Base-by-base conservation (phyloP, 495 filamentous ascomycete genomes). In the Amniculicola lignicola region DNA sequence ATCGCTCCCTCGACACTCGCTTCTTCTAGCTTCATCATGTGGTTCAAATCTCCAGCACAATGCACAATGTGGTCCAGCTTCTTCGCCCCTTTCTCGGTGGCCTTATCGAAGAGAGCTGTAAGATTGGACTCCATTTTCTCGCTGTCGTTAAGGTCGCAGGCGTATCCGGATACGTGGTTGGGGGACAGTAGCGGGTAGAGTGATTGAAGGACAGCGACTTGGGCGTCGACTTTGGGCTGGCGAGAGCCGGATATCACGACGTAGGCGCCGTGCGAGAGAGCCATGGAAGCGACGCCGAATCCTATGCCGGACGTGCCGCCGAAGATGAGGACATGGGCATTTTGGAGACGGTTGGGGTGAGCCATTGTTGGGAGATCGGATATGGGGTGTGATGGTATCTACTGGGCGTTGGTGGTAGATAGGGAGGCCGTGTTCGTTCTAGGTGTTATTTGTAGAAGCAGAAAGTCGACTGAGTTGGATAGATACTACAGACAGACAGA, bases 51-150 rank as follows among this genome's bases (percentile, higher is more conserved):
- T 9, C 74, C 82, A 0, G 85, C 83, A 0, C 83, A 86, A 70
- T 72, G 79, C 51, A 83, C 76, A 23, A 87, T 72, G 58, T 87
- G 85, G 67, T 87, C 73, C 49, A 87, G 56, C 27, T 67, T 67
- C 19, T 70, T 51, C 18, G 15, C 19, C 5, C 54, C 54, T 40
- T 60, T 45, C 16, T 56, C 61, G 2, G 61, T 62, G 1, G 35
- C 64, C 5, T 70, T 66, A 1, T 70, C 36, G 50, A 86, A 76
- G 6, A 85, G 70, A 0, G 48, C 37, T 15, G 72, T 69, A 11
- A 86, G 65, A 28, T 73, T 69, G 1, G 70, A 56, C 44, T 83
- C 75, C 2, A 80, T 59, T 23, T 61, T 63, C 7, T 65, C 58
- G 19, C 66, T 55, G 21, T 68, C 64, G 4, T 69, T 69, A 0